Conservation (phyloP, 768 basidiomycete genomes). For the Hericium coralloides region DNA sequence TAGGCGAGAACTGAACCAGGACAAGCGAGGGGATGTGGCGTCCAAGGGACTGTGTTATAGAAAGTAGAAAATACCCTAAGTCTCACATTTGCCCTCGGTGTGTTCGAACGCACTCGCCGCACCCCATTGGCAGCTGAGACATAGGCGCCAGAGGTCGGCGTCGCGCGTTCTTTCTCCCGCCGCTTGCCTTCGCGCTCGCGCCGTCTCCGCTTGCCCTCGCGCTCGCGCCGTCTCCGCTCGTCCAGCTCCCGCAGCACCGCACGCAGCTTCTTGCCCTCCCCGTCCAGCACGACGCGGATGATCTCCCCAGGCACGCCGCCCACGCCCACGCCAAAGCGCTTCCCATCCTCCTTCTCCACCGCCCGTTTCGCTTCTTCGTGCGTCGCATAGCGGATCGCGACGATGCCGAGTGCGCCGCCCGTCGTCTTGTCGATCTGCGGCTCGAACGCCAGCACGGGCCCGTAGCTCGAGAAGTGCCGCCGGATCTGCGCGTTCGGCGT, state of each 20-base stretch:
- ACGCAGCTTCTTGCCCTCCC: conserved; percentile 53
- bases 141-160: no score
- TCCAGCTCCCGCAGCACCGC: conserved; percentile 63
- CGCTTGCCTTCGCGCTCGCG: no score
- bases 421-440: conserved; percentile 70
- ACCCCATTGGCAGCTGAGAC: no score
- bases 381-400: conserved; percentile 56
- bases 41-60: no score
- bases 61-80: no score
- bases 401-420: conserved; percentile 78
- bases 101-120: no score
- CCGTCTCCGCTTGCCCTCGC: conserved; percentile 29
- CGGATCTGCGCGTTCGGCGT: conserved; percentile 59
- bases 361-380: conserved; percentile 66
- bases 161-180: no score
- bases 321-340: conserved; percentile 39
- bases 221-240: conserved; percentile 34
- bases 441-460: conserved; percentile 57
- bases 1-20: no score
- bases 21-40: no score
- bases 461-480: conserved; percentile 55
- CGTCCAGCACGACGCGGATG: conserved; percentile 74
- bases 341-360: conserved; percentile 57
- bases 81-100: no score
- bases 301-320: conserved; percentile 41